Evolutionary conservation across 208 protist genomes (phyloP).

Genomic region (Balamuthia mandrillaris): DNA sequence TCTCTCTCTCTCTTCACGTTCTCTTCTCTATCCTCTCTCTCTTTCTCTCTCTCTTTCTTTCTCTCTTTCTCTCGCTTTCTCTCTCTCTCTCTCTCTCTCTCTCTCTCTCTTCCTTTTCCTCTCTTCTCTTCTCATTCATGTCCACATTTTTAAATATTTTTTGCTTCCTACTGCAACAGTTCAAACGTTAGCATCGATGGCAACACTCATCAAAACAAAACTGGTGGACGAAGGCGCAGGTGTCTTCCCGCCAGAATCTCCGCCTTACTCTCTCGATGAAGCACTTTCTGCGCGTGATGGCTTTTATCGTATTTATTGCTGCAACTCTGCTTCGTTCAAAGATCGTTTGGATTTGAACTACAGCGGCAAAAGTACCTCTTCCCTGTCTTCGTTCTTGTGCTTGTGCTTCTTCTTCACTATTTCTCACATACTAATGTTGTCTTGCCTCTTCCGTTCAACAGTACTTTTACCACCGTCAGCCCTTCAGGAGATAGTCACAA

Average conservation of each 20-base stretch:
- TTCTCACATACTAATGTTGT: background rate
- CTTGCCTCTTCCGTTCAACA: background rate
- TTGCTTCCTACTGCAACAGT: background rate
- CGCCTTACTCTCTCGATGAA: background rate
- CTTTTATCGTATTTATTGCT: background rate
- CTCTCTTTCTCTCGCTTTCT: too few relatives aligned
- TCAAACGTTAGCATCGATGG: background rate
- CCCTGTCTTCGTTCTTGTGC: background rate
- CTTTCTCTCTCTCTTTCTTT: too few relatives aligned
- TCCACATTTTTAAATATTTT: too few relatives aligned
- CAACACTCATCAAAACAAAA: background rate
- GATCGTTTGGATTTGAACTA: background rate
- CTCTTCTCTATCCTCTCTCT: too few relatives aligned
- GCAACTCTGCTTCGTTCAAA: background rate
- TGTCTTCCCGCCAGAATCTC: background rate
- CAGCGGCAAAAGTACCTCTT: background rate
- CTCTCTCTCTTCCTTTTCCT: too few relatives aligned
- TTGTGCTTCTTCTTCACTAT: background rate
- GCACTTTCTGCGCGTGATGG: background rate
- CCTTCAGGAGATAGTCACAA: slow-evolving; percentile 16
- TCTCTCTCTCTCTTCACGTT: background rate
- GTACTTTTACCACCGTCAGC: background rate
- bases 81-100: too few relatives aligned
- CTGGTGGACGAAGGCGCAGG: background rate
- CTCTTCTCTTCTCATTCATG: too few relatives aligned